Base-by-base conservation (phyloP, 2,329 filamentous ascomycete genomes). In the Neobulgaria alba region DNA sequence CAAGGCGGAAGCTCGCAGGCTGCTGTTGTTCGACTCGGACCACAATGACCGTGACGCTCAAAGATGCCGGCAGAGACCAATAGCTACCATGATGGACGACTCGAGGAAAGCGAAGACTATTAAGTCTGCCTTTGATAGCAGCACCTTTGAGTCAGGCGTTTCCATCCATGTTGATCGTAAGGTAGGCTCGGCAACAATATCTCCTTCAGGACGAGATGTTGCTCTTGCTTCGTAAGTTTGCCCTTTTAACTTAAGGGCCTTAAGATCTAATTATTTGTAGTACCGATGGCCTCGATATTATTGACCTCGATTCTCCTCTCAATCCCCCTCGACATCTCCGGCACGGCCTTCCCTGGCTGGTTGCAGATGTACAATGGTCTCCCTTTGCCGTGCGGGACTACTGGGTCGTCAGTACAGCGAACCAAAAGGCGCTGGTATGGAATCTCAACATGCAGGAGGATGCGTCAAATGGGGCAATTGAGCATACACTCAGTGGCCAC, bases 331-430 rank as follows among this genome's bases (percentile, higher is more conserved):
- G 88, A 14, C 82, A 88, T 55, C 72, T 95, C 52, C 83, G 83
- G 47, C 86, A 94, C 63, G 83, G 86, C 41, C 80, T 87, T 32
- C 83, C 86, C n/a, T 95, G 89, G 87, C 79, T 94, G 38, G 89
- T 95, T 4, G 88, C 90, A 9, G 90, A 95, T 62, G 89, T 95
- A 20, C 90, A 95, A 63, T 95, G 90, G 90, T 95, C 87, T 9
- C 90, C 90, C 1, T 95, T 95, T 60, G 85, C 89, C 10, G 78
- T 76, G 15, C 77, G 89, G 35, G 85, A 94, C 60, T 89, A 89
- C 56, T 95, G 90, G 89, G 83, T 95, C 14, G 85, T 87, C 26
- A 94, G 87, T 44, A 95, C 89, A 1, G 90, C 88, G 14, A 95
- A 95, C 60, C 89, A 95, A 61, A 87, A 92, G 53, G 92, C 89